Base-by-base conservation (phyloP, 768 basidiomycete species). In the Rossbeevera mucosa region DNA sequence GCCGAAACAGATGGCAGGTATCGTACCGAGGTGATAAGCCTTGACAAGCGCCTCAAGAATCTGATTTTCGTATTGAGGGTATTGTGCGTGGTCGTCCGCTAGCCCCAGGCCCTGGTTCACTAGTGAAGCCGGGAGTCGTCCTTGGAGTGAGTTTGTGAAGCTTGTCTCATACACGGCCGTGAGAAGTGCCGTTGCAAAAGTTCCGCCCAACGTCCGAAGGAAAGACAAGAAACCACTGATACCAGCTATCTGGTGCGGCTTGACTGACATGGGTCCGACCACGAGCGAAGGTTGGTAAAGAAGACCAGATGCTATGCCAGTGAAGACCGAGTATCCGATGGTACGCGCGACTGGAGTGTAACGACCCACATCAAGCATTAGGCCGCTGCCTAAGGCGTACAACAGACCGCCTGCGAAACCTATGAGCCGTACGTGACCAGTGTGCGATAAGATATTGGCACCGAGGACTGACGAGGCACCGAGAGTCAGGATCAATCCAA, bases 171-270 rank as follows among this genome's bases (percentile, higher is more conserved):
- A 70, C 12, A 70, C 49, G 0, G 68, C 70, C 3, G 68, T 70
- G 42, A 70, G 64, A 31, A 70, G 70, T 7, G 70, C 70, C 5
- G 68, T 71, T 7, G 68, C 70, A 26, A 70, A 70, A 40, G 68
- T 70, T 16, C 68, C 68, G 2, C 68, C 68, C 0, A 70, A 52
- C 13, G 68, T 70, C 14, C 68, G 64, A n/a, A 69, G 63, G 44
- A 69, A 69, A 5, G 68, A 71, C 7, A 69, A 41, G 54, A 70
- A 70, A 9, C 68, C 68, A n/a, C 70, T 70, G 55, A 70, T 71
- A 7, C 68, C 70, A 4, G 68, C 68, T 25, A 70, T 47, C 48
- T 70, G 70, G 21, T 63, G 55, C 0, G 69, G 69, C 41, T 70
- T 12, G 51, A 70, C 70, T 2, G 68, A 70, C 61, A 71, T 64